Conservation (phyloP, 352 stramenopile species). For the Globisporangium nodosum region DNA sequence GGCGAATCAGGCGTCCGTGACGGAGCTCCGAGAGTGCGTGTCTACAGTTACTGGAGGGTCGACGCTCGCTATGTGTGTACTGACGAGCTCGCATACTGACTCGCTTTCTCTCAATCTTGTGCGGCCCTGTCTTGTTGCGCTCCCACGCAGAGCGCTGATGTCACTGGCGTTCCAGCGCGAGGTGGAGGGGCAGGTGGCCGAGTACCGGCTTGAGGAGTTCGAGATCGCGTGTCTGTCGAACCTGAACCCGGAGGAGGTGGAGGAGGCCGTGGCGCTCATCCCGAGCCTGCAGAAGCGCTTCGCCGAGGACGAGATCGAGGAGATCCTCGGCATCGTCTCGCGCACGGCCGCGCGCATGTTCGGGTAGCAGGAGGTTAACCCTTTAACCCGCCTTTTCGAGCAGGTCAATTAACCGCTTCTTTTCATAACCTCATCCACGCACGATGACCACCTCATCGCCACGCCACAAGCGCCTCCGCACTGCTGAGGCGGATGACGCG, state of each 20-base stretch:
- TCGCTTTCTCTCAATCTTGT: background rate
- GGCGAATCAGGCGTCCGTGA: conserved; percentile 87
- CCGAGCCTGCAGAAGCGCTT: conserved; percentile 87
- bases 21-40: conserved; percentile 82
- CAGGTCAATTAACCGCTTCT: too few relatives aligned
- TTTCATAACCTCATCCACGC: too few relatives aligned
- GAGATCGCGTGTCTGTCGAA: conserved; percentile 89
- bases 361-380: conserved; percentile 21
- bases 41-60: too few relatives aligned
- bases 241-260: conserved; percentile 85
- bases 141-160: conserved; percentile 67
- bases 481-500: background rate
- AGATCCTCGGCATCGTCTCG: conserved; percentile 86
- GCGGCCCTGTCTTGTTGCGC: too few relatives aligned
- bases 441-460: background rate
- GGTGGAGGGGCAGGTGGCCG: conserved; percentile 55
- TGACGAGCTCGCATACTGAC: background rate
- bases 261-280: conserved; percentile 85
- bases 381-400: too few relatives aligned
- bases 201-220: conserved; percentile 86
- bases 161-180: conserved; percentile 81
- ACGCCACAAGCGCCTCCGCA: conserved; percentile 35
- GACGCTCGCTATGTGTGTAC: background rate
- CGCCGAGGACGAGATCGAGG: conserved; percentile 86
- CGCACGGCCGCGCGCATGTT: conserved; percentile 86